A percentile compares a stretch with the other conserved stretches of the same genome.
These are phyloP conservation scores for Kurtzmaniella quercitrusa DNA, from an alignment of 1,139 yeast species.

Conservation along the genomic window DNA sequence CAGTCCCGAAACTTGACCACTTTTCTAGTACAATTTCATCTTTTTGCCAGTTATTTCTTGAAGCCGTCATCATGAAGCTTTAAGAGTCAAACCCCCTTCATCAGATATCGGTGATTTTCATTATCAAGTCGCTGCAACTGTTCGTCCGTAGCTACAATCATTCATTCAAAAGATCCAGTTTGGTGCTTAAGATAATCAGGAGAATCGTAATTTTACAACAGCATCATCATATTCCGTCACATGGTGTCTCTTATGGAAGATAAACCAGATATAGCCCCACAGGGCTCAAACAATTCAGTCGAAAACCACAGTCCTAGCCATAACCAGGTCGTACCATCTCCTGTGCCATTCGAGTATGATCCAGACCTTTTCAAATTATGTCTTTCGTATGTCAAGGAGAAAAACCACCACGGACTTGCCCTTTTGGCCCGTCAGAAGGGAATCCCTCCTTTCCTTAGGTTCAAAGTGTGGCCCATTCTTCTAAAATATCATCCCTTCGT, in stretches of 20 bases:
- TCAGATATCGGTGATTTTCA: background rate
- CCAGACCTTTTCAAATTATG: slow-evolving; percentile 35
- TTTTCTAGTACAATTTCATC: background rate
- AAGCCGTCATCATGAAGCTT: background rate
- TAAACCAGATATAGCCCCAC: background rate
- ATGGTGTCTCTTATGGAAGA: background rate
- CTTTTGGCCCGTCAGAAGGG: slow-evolving; percentile 80
- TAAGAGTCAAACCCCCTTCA: background rate
- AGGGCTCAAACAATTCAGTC: background rate
- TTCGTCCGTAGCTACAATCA: background rate
- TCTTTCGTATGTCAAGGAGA: slow-evolving; percentile 40
- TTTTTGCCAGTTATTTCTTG: background rate
- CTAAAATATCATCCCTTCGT: slow-evolving; percentile 84
- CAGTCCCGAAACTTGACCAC: background rate
- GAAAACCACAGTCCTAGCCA: background rate
- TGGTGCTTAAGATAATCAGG: too few species aligned
- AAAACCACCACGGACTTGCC: slow-evolving; percentile 68
- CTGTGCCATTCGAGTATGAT: slow-evolving; percentile 34
- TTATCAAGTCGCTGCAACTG: background rate
- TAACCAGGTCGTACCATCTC: background rate
- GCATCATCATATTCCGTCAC: background rate
- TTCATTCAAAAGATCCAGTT: too few species aligned
- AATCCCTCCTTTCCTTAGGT: slow-evolving; percentile 76
- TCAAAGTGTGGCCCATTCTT: slow-evolving; percentile 79
- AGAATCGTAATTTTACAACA: too few species aligned